Percentiles rank a stretch among this genome's conserved stretches.
phyloP scores from a whole-genome alignment of 2,329 filamentous ascomycete species.

The Aspergillus novofumigatus region DNA sequence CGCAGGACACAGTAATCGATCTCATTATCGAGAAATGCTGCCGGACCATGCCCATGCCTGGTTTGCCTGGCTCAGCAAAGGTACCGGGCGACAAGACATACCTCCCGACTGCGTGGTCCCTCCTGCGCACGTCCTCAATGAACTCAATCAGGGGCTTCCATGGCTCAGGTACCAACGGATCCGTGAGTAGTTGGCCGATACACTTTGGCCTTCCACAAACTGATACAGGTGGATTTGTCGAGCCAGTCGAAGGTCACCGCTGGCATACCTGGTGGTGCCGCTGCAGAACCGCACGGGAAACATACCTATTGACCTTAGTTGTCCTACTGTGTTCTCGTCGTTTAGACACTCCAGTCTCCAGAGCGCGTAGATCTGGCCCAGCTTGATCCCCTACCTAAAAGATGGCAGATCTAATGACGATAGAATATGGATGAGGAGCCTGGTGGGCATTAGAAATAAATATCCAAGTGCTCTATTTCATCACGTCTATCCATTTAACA shows the following conservation, averaged over 20 bases:
- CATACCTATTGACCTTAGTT: too few species aligned
- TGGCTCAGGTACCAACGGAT: neutral
- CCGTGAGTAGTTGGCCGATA: slow-evolving; percentile 42
- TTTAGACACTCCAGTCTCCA: too few species aligned
- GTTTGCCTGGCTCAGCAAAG: slow-evolving; percentile 32
- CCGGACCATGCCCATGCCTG: slow-evolving; percentile 36
- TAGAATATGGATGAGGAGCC: too few species aligned
- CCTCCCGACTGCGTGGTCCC: slow-evolving; percentile 33
- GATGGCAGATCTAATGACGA: too few species aligned
- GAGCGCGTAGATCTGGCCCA: too few species aligned
- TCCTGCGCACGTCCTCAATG: slow-evolving; percentile 37
- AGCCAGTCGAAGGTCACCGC: slow-evolving; percentile 46
- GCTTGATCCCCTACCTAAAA: too few species aligned
- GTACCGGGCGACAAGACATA: slow-evolving; percentile 46
- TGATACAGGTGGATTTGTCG: slow-evolving; percentile 37
- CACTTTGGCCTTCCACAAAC: slow-evolving; percentile 9
- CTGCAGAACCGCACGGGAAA: too few species aligned
- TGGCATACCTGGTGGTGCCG: neutral
- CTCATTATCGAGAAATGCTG: slow-evolving; percentile 33
- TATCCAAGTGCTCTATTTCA: neutral
- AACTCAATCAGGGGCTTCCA: slow-evolving; percentile 25
- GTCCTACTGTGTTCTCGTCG: too few species aligned
- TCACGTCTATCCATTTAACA: neutral
- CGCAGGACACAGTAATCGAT: slow-evolving; percentile 43
- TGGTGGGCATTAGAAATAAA: too few species aligned